Base-by-base conservation (phyloP, 2,329 filamentous ascomycete species). In the Thelonectria rubi region DNA sequence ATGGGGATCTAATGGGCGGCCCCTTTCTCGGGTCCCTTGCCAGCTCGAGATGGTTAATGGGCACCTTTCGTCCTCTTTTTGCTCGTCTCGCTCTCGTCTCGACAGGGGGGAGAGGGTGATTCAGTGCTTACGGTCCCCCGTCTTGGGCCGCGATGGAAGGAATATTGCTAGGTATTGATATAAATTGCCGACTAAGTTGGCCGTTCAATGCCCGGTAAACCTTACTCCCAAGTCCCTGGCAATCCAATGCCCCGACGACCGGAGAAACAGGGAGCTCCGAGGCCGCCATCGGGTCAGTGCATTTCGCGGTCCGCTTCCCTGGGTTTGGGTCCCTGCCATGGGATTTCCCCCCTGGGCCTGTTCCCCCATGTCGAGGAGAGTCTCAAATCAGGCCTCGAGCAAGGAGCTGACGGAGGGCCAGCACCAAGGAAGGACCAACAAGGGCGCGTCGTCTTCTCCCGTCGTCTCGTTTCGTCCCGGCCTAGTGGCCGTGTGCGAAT, bases 261-360 rank as follows among this genome's bases (percentile, higher is more conserved):
- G 32, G 32, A 34, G 32, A 24, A 8, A 42, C 32, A 12, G 5
- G 5, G 26, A 48, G 47, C 43, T 34, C 46, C 32, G 40, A 58
- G 55, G 58, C 54, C 65, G 54, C 65, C 58, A 60, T 64, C 50
- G 34, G 65, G 62, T 61, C 69, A 68, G 53, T 67, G 69, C 69
- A 42, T 48, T 59, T 47, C 64, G 20, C 26, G 32, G 68, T 60
- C 69, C 69, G 48, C 50, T 47, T 63, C 57, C 62, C 66, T 68
- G 69, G 69, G 69, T 63, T 55, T 46, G 46, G 51, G n/a, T n/a
- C n/a, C n/a, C n/a, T n/a, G n/a, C n/a, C n/a, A n/a, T n/a, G n/a
- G n/a, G n/a, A n/a, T n/a, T n/a, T n/a, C n/a, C n/a, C n/a, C n/a
- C n/a, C n/a, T n/a, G n/a, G n/a, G n/a, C 24, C 24, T 24, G 4